phyloP scores from a whole-genome alignment of 2,329 filamentous ascomycete genomes.

The Diplodia sapinea region DNA sequence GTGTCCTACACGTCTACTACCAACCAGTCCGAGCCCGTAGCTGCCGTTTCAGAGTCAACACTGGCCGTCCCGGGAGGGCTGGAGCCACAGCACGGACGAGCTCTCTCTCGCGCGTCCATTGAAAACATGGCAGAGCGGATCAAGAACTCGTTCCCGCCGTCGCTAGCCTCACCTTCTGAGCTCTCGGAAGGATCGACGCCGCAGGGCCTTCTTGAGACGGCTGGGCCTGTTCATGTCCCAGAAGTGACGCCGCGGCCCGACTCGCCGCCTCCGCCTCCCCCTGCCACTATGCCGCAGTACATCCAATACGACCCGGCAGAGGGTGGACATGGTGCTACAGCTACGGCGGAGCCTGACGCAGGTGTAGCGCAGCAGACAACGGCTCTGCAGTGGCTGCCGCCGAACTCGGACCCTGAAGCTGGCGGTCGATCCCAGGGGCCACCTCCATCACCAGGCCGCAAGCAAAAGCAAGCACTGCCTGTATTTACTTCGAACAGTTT shows the following conservation, averaged over 20 bases:
- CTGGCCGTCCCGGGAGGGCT: neutral
- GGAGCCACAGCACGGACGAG: conserved; percentile 7
- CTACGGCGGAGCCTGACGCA: conserved; percentile 5
- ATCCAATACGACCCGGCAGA: conserved; percentile 41
- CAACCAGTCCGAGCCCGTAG: conserved; percentile 3
- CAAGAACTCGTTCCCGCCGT: conserved; percentile 22
- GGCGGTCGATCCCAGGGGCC: conserved; percentile 32
- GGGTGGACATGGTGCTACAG: conserved; percentile 33
- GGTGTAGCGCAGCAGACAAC: conserved; percentile 33
- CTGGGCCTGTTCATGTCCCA: conserved; percentile 34
- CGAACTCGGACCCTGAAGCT: conserved; percentile 40
- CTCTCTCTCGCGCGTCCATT: conserved; percentile 22
- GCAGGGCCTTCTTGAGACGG: conserved; percentile 23
- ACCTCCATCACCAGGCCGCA: conserved; percentile 35
- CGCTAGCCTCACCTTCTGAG: conserved; percentile 21
- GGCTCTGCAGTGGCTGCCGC: conserved; percentile 43
- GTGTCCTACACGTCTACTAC: conserved; percentile 16
- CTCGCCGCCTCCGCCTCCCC: conserved; percentile 45
- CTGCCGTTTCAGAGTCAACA: conserved; percentile 1
- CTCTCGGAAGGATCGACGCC: conserved; percentile 22
- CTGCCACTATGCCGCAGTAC: conserved; percentile 42
- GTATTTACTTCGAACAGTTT: conserved; percentile 53
- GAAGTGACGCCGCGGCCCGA: conserved; percentile 41
- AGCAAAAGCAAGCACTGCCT: conserved; percentile 52
- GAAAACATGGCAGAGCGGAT: conserved; percentile 30